These are phyloP conservation scores for Saposhnikovia divaricata DNA, from an alignment of 129 eudicot genomes.

Conservation along the genomic window DNA sequence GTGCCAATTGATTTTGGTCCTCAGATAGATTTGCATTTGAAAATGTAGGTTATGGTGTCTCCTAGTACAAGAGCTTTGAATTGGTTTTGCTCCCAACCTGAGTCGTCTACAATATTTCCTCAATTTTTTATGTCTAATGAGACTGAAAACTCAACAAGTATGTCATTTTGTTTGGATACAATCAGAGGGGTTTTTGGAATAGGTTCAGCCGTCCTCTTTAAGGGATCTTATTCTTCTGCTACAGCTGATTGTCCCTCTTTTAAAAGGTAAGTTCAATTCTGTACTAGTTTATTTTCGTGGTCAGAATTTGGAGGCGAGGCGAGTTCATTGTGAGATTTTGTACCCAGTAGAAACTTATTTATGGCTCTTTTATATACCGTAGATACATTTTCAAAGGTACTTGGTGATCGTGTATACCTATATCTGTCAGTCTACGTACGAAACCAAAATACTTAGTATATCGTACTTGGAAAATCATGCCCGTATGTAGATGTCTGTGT, in stretches of 20 bases:
- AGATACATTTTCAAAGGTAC: neutral
- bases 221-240: slow-evolving; percentile 24
- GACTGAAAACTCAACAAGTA: slow-evolving; percentile 35
- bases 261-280: slow-evolving; percentile 37
- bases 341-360: neutral
- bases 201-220: slow-evolving; percentile 59
- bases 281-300: neutral
- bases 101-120: slow-evolving; percentile 64
- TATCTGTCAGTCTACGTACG: neutral
- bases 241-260: slow-evolving; percentile 19
- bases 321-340: neutral
- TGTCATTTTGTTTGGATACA: slow-evolving; percentile 28
- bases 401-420: neutral
- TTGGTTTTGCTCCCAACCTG: slow-evolving; percentile 78
- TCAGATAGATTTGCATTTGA: neutral
- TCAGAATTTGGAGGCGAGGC: neutral
- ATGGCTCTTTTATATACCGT: neutral
- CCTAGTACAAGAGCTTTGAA: slow-evolving; percentile 77
- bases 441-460: neutral
- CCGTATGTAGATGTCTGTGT: neutral
- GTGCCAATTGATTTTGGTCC: neutral
- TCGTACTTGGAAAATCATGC: neutral
- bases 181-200: slow-evolving; percentile 67
- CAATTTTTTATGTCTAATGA: slow-evolving; percentile 67
- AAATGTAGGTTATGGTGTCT: slow-evolving; percentile 67